phyloP scores from a whole-genome alignment of 2,329 filamentous ascomycete genomes.

The Penicillium sp. region DNA sequence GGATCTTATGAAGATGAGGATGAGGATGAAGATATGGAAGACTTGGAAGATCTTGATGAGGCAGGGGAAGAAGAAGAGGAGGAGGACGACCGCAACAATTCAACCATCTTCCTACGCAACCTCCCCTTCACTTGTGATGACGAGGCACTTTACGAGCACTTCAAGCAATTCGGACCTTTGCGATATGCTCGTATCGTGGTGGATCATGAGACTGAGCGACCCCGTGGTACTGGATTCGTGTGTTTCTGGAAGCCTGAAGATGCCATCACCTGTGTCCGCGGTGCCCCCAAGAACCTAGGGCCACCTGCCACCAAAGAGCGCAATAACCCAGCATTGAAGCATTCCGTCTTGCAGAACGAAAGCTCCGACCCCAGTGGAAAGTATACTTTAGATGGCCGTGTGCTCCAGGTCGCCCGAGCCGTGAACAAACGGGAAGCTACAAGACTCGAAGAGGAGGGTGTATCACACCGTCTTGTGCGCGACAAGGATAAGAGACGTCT shows the following conservation, averaged over 20 bases:
- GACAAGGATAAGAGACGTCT: conserved; percentile 89
- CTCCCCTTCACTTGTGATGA: conserved; percentile 87
- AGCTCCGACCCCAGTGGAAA: conserved; percentile 74
- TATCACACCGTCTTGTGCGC: conserved; percentile 60
- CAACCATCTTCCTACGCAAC: conserved; percentile 90
- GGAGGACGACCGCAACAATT: conserved; percentile 59
- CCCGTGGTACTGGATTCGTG: conserved; percentile 91
- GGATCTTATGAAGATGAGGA: conserved; percentile 9
- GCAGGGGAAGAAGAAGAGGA: conserved; percentile 38
- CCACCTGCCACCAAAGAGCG: conserved; percentile 45
- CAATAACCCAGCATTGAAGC: conserved; percentile 56
- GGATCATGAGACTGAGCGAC: conserved; percentile 79
- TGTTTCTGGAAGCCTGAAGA: conserved; percentile 81
- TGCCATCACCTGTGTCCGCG: conserved; percentile 71
- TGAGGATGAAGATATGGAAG: not conserved
- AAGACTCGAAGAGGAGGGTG: conserved; percentile 69
- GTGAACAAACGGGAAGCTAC: conserved; percentile 80
- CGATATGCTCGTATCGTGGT: conserved; percentile 90
- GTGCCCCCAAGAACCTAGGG: conserved; percentile 61
- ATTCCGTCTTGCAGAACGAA: conserved; percentile 86
- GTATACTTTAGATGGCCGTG: conserved; percentile 87
- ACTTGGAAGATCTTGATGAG: conserved; percentile 37
- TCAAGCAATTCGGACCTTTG: conserved; percentile 80
- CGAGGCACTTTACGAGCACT: conserved; percentile 78
- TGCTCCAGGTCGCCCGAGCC: conserved; percentile 79